A percentile compares a stretch with the other conserved stretches of the same genome.
Conservation (phyloP, 2,329 filamentous ascomycete genomes). For the Penicillium sp. region DNA sequence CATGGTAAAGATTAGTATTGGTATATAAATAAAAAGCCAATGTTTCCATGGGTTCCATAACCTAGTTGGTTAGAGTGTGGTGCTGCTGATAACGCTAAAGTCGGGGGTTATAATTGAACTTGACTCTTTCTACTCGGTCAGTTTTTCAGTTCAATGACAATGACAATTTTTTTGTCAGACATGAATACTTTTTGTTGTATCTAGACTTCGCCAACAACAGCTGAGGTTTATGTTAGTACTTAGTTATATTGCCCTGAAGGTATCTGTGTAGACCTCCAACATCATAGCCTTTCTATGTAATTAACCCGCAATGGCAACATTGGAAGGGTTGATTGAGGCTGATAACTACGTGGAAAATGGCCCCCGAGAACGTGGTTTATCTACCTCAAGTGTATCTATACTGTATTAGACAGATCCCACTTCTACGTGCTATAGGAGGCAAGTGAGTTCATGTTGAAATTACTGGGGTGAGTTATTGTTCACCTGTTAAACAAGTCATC, state of each 20-base stretch:
- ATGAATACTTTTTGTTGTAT: neutral
- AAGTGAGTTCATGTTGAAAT: neutral
- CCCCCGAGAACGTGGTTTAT: neutral
- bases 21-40: too few relatives aligned
- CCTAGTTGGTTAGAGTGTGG: too few relatives aligned
- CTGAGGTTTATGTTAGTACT: too few relatives aligned
- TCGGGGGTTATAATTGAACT: too few relatives aligned
- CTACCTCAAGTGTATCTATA: neutral
- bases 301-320: too few relatives aligned
- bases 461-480: neutral
- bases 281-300: too few relatives aligned
- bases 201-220: neutral
- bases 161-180: neutral
- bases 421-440: neutral
- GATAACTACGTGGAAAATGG: neutral
- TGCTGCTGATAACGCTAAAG: too few relatives aligned
- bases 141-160: neutral
- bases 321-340: too few relatives aligned
- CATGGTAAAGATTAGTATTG: too few relatives aligned
- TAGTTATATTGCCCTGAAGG: neutral
- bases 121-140: too few relatives aligned
- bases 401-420: neutral
- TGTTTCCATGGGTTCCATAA: too few relatives aligned
- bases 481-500: neutral
- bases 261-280: too few relatives aligned